These are phyloP conservation scores for Sclerotinia minor DNA, from an alignment of 2,329 filamentous ascomycete species.

Conservation along the genomic window DNA sequence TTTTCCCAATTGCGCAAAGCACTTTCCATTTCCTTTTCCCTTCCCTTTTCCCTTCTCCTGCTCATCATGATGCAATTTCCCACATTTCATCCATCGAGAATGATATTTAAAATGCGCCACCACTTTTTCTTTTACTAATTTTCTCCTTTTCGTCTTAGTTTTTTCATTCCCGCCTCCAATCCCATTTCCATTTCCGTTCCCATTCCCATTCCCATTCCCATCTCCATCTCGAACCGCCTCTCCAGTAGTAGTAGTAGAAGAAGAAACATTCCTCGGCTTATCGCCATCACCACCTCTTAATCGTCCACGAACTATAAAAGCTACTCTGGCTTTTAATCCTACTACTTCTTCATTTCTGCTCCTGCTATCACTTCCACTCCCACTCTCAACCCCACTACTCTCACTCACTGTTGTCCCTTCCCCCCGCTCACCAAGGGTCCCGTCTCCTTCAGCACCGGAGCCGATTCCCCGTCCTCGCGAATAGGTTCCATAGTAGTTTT, in stretches of 20 bases:
- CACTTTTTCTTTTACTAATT: neutral
- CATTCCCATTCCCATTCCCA: neutral
- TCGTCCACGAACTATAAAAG: neutral
- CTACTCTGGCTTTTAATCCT: conserved; percentile 4
- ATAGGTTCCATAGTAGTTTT: conserved; percentile 10
- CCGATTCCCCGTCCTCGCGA: conserved; percentile 2
- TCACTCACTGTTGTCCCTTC: too few relatives aligned
- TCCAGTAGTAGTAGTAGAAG: neutral
- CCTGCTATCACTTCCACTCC: neutral
- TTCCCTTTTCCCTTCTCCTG: neutral
- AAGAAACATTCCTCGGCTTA: neutral
- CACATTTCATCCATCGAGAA: too few relatives aligned
- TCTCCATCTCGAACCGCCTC: neutral
- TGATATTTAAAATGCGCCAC: too few relatives aligned
- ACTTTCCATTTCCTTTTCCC: too few relatives aligned
- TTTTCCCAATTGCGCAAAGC: neutral
- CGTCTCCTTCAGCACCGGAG: neutral
- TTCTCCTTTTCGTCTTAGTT: neutral
- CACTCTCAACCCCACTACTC: neutral
- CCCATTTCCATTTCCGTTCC: neutral
- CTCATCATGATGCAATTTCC: neutral
- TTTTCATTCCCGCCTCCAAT: neutral
- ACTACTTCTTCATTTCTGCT: neutral
- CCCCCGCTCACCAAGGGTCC: neutral
- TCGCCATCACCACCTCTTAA: neutral